Evolutionary conservation across 2,329 filamentous ascomycete genomes (phyloP).

Genomic region (Curvularia lunata): DNA sequence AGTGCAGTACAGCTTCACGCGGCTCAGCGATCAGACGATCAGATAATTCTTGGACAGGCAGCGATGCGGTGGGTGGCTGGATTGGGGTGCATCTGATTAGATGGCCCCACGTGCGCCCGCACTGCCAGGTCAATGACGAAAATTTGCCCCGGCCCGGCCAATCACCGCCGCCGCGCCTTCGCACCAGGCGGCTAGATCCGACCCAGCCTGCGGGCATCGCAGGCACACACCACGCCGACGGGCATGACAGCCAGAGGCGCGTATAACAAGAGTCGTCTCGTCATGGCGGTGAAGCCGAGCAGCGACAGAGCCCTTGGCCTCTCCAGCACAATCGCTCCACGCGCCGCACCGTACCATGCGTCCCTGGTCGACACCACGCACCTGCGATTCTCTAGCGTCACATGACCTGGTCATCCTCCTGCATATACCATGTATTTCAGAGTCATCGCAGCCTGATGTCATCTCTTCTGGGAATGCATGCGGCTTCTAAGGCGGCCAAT

Average conservation of each 20-base stretch:
- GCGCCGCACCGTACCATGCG: too few relatives aligned
- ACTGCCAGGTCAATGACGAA: constrained; percentile 2
- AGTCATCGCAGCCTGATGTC: not conserved
- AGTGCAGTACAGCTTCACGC: constrained; percentile 31
- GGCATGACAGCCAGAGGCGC: too few relatives aligned
- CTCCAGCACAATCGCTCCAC: too few relatives aligned
- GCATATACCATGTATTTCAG: not conserved
- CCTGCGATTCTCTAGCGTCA: not conserved
- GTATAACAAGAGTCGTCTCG: too few relatives aligned
- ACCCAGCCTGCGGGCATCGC: not conserved
- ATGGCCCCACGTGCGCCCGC: constrained; percentile 13
- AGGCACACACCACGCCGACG: not conserved
- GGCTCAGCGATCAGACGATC: constrained; percentile 33
- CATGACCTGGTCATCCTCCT: not conserved
- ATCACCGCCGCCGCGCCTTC: not conserved
- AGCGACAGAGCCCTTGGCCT: not conserved
- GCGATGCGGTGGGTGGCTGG: constrained; percentile 3
- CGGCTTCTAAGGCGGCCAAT: not conserved
- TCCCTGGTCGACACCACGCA: too few relatives aligned
- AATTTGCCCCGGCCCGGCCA: not conserved
- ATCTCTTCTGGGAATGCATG: not conserved
- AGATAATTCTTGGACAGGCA: constrained; percentile 23
- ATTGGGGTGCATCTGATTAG: constrained; percentile 32
- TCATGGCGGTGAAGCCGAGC: not conserved
- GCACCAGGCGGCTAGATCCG: constrained; percentile 1